These are phyloP conservation scores for Phylloporus sp. DNA, from an alignment of 768 basidiomycete genomes.

Conservation along the genomic window DNA sequence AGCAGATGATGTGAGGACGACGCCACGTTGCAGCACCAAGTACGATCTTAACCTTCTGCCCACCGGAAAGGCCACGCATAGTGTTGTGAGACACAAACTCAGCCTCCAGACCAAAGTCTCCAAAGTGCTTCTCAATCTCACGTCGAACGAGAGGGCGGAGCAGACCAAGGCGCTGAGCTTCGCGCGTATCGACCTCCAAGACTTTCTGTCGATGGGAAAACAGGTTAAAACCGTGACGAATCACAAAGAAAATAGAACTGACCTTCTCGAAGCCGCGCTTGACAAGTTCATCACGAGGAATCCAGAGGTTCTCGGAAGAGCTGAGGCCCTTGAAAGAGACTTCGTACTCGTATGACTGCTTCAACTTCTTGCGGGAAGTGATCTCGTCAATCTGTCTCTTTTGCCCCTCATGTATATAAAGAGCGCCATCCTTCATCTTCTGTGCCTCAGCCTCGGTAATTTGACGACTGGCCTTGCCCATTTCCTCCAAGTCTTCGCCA, in stretches of 20 bases:
- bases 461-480: conserved; percentile 85
- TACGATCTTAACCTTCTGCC: conserved; percentile 99
- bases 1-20: conserved; percentile 93
- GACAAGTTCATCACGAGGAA: conserved; percentile 93
- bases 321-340: conserved; percentile 91
- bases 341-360: conserved; percentile 99
- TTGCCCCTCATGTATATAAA: conserved; percentile 85
- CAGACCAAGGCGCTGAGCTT: conserved; percentile 93
- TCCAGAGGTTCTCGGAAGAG: conserved; percentile 98
- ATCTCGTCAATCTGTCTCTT: conserved; percentile 96
- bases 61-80: conserved; percentile 97
- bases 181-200: conserved; percentile 93
- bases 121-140: conserved; percentile 99
- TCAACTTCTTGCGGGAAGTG: conserved; percentile 88
- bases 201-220: conserved; percentile 61
- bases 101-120: conserved; percentile 97
- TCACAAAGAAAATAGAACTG: conserved; percentile 10
- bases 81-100: conserved; percentile 99
- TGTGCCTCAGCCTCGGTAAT: conserved; percentile 82
- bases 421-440: conserved; percentile 96
- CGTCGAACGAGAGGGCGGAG: conserved; percentile 95
- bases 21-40: conserved; percentile 99
- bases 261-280: conserved; percentile 98
- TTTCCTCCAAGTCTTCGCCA: conserved; percentile 96
- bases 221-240: neutral